Conservation (phyloP, 805 yeast genomes). For the Saccharomycopsis javanensis region DNA sequence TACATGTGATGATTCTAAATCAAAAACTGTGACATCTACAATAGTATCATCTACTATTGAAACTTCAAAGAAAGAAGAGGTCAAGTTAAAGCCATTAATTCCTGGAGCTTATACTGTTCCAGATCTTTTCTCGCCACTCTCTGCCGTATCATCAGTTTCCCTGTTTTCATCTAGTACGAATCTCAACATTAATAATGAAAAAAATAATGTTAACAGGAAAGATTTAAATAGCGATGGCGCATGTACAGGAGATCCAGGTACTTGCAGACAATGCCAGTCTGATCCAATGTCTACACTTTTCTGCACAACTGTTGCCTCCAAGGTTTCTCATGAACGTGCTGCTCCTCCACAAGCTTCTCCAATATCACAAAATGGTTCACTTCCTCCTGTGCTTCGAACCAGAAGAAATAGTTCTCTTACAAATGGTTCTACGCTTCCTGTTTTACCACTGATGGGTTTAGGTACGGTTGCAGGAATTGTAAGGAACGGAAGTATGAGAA, state of each 20-base stretch:
- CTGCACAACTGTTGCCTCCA: slow-evolving; percentile 73
- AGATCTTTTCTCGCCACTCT: background rate
- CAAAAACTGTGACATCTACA: background rate
- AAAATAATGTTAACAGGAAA: background rate
- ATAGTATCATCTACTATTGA: background rate
- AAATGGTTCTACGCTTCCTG: background rate
- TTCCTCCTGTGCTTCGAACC: background rate
- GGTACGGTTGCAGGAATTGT: background rate
- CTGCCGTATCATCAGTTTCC: background rate
- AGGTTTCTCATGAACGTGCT: slow-evolving; percentile 21
- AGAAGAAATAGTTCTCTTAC: background rate
- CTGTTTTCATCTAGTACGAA: background rate
- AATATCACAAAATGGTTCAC: background rate
- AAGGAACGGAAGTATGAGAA: background rate
- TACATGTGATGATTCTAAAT: too few relatives aligned
- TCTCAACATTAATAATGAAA: too few relatives aligned
- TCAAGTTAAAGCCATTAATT: background rate
- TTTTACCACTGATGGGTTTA: background rate
- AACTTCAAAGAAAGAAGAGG: slow-evolving; percentile 14
- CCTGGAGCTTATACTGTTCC: background rate
- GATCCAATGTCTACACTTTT: slow-evolving; percentile 86
- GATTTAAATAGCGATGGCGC: slow-evolving; percentile 28
- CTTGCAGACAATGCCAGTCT: slow-evolving; percentile 69
- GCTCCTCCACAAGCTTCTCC: slow-evolving; percentile 5
- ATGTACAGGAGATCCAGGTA: slow-evolving; percentile 84